Base-by-base conservation (phyloP, 2,329 filamentous ascomycete species). In the Furcasterigmium furcatum region DNA sequence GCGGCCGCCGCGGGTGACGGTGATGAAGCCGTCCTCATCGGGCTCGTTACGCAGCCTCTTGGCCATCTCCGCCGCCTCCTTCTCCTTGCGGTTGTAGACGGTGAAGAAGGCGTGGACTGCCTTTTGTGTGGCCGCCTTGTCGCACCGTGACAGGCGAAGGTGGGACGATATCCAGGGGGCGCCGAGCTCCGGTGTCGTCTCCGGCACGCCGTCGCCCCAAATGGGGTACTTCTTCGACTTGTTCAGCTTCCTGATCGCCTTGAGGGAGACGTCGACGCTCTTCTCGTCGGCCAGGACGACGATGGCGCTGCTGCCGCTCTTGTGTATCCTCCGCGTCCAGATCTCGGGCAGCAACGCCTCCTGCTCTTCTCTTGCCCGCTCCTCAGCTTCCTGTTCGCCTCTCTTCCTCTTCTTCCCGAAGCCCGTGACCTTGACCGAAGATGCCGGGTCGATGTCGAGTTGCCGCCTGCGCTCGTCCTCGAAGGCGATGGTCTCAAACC, bases 21-120 rank as follows among this genome's bases (percentile, higher is more conserved):
- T 97, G 41, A 97, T 79, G 63, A 99, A 99, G 2, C 94, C 94
- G 64, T 99, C 94, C 59, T 90, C 91, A 64, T 99, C 94, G 1
- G 92, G 90, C 58, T 90, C 84, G 55, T 87, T 85, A 49, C 88
- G 82, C 50, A 85, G 71, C 45, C 79, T 71, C 68, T 80, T 83
- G 61, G 69, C 86, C 60, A 73, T 76, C 68, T 71, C 84, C 53
- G 59, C 77, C 55, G 73, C 84, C 66, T 74, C 85, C 67, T 65
- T 82, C 74, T 79, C 87, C 69, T 74, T 88, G 70, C 60, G 79
- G 70, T 76, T 87, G 70, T 91, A 97, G n/a, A 83, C 74, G 19
- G 80, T 78, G 77, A 97, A 95, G 72, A 91, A 97, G 29, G 84
- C 82, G 59, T 96, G 91, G 20, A 96, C 85, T 4, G 82, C 79